phyloP scores from a whole-genome alignment of 2,329 filamentous ascomycete species.

The Didymella glomerata region DNA sequence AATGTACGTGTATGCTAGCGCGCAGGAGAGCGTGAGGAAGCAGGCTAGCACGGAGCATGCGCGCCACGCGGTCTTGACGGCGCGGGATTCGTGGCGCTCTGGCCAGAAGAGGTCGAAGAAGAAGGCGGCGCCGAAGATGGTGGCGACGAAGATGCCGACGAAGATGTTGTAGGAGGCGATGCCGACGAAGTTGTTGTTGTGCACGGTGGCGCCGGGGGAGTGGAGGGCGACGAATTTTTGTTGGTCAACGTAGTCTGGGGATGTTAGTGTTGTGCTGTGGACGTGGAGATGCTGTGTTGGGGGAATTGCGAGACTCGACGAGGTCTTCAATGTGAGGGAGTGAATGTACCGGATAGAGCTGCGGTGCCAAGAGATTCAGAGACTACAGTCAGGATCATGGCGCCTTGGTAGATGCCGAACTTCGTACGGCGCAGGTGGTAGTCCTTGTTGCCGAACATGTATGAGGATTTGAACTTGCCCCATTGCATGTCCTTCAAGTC shows the following conservation, averaged over 20 bases:
- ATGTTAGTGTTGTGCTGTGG: conserved; percentile 2
- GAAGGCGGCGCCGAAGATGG: conserved; percentile 66
- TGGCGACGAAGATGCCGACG: conserved; percentile 64
- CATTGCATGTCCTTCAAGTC: conserved; percentile 66
- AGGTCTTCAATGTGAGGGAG: too few relatives aligned
- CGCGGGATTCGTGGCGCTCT: conserved; percentile 59
- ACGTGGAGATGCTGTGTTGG: too few relatives aligned
- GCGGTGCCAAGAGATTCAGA: conserved; percentile 66
- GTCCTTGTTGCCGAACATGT: conserved; percentile 63
- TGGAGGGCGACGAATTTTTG: conserved; percentile 57
- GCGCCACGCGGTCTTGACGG: conserved; percentile 64
- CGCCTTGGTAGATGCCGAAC: conserved; percentile 67
- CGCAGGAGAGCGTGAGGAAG: conserved; percentile 58
- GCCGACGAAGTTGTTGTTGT: conserved; percentile 66
- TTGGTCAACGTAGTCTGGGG: conserved; percentile 63
- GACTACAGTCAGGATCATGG: conserved; percentile 66
- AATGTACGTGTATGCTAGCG: conserved; percentile 62
- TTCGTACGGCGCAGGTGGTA: conserved; percentile 66
- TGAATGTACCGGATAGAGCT: conserved; percentile 59
- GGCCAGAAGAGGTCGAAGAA: conserved; percentile 71
- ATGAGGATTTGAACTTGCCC: conserved; percentile 64
- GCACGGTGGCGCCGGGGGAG: conserved; percentile 54
- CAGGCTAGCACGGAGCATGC: conserved; percentile 60
- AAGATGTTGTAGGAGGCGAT: conserved; percentile 67
- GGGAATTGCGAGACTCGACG: too few relatives aligned